Evolutionary conservation across 176 grass and related monocot genomes (phyloP).

Genomic region (Tuctoria greenei): DNA sequence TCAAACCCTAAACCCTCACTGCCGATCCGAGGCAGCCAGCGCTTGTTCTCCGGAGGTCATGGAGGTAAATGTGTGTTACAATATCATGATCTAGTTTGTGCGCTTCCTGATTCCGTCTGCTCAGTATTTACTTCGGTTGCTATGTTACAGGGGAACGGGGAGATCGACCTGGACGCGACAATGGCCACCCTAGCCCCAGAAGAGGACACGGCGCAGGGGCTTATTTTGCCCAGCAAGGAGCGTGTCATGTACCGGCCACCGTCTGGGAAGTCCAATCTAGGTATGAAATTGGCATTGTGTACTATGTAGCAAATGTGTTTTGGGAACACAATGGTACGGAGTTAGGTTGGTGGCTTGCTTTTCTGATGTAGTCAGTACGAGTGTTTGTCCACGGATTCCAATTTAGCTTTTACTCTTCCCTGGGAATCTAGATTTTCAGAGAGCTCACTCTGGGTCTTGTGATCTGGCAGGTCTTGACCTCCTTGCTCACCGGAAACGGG

Average conservation of each 20-base stretch:
- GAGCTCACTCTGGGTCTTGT: constrained; percentile 19
- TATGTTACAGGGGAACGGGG: constrained; percentile 38
- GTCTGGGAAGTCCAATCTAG: constrained; percentile 63
- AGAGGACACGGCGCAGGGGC: constrained; percentile 46
- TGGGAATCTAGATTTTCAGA: background rate
- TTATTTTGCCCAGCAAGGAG: constrained; percentile 57
- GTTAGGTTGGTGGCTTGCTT: background rate
- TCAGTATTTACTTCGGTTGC: constrained; percentile 6
- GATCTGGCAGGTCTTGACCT: constrained; percentile 69
- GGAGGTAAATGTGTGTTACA: constrained; percentile 25
- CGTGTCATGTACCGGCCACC: constrained; percentile 73
- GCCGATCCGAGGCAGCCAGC: background rate
- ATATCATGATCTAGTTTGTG: background rate
- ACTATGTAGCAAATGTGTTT: background rate
- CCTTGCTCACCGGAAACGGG: constrained; percentile 72
- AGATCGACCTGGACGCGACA: constrained; percentile 55
- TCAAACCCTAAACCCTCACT: background rate
- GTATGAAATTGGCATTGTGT: constrained; percentile 37
- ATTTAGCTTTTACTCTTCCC: background rate
- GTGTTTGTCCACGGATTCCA: background rate
- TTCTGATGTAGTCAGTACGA: background rate
- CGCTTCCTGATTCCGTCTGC: background rate
- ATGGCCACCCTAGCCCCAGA: constrained; percentile 70
- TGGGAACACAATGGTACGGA: background rate
- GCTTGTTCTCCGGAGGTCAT: background rate